Evolutionary conservation across 208 protist species (phyloP).

Genomic region (Crithidia expoeki): DNA sequence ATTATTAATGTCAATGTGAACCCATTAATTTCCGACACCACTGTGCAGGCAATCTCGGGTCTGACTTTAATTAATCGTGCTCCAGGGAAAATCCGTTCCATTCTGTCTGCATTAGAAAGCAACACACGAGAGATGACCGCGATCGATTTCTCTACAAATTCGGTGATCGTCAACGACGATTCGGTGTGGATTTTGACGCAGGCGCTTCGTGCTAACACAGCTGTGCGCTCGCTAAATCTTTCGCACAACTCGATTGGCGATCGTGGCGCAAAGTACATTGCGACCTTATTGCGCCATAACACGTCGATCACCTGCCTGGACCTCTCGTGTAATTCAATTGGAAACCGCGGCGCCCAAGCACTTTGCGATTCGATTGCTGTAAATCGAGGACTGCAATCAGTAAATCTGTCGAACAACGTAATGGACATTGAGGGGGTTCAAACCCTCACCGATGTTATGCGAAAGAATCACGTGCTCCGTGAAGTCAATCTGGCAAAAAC

Average conservation of each 20-base stretch:
- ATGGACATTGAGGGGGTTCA: conserved; percentile 53
- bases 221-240: conserved; percentile 68
- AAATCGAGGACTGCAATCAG: conserved; percentile 61
- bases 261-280: conserved; percentile 59
- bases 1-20: conserved; percentile 82
- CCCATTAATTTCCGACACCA: conserved; percentile 52
- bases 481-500: conserved; percentile 58
- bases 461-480: conserved; percentile 59
- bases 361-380: conserved; percentile 73
- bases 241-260: conserved; percentile 88
- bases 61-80: conserved; percentile 75
- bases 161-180: conserved; percentile 67
- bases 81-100: conserved; percentile 56
- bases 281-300: conserved; percentile 76
- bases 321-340: conserved; percentile 74
- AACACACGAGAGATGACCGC: conserved; percentile 45
- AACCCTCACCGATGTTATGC: conserved; percentile 62
- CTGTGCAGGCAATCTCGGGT: conserved; percentile 70
- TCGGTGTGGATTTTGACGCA: conserved; percentile 71
- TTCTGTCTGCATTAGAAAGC: conserved; percentile 65
- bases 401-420: conserved; percentile 80
- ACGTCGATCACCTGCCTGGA: conserved; percentile 49
- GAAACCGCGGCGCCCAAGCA: conserved; percentile 65
- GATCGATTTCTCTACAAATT: conserved; percentile 69
- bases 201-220: conserved; percentile 60